phyloP scores from a whole-genome alignment of 202 grass and related monocot genomes.

The Hordeum pubiflorum region DNA sequence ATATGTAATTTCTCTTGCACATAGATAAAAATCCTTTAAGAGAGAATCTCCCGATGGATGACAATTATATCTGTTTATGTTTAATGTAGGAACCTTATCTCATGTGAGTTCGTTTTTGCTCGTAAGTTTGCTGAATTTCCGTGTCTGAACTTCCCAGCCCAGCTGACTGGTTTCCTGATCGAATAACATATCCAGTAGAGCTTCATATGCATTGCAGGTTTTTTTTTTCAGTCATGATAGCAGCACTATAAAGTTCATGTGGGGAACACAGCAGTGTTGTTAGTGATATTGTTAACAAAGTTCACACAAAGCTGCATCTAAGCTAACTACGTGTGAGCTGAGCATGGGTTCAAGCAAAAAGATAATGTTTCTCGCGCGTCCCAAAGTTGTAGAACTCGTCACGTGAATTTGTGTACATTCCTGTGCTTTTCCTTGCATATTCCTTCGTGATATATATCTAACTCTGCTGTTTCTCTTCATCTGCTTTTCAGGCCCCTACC shows the following conservation, averaged over 20 bases:
- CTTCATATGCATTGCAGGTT: neutral
- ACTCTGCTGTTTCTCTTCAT: neutral
- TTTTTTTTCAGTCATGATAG: slow-evolving; percentile 4
- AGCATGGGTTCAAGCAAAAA: neutral
- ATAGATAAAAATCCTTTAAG: neutral
- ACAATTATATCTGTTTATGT: neutral
- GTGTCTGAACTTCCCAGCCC: neutral
- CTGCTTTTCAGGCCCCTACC: slow-evolving; percentile 11
- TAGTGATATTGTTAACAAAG: neutral
- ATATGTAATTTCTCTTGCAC: neutral
- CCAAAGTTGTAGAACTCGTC: neutral
- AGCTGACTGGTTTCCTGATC: neutral
- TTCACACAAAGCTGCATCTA: neutral
- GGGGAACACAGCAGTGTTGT: neutral
- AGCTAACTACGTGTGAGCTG: neutral
- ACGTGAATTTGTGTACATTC: neutral
- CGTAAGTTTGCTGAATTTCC: neutral
- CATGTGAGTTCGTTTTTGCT: neutral
- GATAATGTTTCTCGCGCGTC: neutral
- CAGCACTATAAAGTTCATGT: neutral
- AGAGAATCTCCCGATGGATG: neutral
- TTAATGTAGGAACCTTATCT: neutral
- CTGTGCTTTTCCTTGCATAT: neutral
- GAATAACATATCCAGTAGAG: neutral
- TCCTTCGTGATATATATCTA: neutral